Percentiles rank a stretch among this genome's conserved stretches.
phyloP scores from a whole-genome alignment of 2,329 filamentous ascomycete species.

The Ophiostoma angusticollis region DNA sequence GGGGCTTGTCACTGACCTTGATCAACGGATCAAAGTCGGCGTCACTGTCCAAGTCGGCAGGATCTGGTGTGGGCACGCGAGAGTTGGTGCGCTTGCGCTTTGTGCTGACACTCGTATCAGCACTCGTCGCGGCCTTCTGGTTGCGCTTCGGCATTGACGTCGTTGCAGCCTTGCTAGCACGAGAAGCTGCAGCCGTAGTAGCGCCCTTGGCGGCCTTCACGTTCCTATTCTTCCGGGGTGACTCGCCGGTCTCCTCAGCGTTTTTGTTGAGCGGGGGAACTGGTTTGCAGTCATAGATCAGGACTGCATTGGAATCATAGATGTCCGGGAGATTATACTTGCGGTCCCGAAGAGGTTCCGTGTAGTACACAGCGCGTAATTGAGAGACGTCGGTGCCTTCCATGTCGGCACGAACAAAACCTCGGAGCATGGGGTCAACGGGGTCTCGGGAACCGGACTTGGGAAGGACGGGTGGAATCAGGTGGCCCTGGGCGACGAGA shows the following conservation, averaged over 20 bases:
- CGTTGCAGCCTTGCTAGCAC: too few relatives aligned
- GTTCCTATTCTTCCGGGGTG: too few relatives aligned
- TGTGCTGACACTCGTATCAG: background rate
- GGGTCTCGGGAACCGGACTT: slow-evolving; percentile 15
- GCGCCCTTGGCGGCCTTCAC: too few relatives aligned
- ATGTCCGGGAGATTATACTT: slow-evolving; percentile 21
- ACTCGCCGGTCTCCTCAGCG: background rate
- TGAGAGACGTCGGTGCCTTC: slow-evolving; percentile 15
- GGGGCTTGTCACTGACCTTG: background rate
- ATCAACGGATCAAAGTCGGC: slow-evolving; percentile 9
- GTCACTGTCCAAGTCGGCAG: slow-evolving; percentile 9
- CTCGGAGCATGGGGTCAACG: slow-evolving; percentile 20
- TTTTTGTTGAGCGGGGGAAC: background rate
- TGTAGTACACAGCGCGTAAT: slow-evolving; percentile 21
- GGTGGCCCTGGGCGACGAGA: slow-evolving; percentile 27
- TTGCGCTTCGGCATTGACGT: too few relatives aligned
- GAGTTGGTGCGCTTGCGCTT: background rate
- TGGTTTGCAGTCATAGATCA: background rate
- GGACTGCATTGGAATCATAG: slow-evolving; percentile 5
- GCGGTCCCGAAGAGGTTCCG: slow-evolving; percentile 22
- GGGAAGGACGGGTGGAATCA: slow-evolving; percentile 25
- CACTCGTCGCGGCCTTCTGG: background rate
- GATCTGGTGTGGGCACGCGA: too few relatives aligned
- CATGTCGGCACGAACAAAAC: slow-evolving; percentile 20
- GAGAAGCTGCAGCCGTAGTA: too few relatives aligned